A percentile compares a stretch with the other conserved stretches of the same genome.
These are phyloP conservation scores for Backusella psychrophila DNA, from an alignment of 192 early-diverging fungal genomes.

Conservation along the genomic window DNA sequence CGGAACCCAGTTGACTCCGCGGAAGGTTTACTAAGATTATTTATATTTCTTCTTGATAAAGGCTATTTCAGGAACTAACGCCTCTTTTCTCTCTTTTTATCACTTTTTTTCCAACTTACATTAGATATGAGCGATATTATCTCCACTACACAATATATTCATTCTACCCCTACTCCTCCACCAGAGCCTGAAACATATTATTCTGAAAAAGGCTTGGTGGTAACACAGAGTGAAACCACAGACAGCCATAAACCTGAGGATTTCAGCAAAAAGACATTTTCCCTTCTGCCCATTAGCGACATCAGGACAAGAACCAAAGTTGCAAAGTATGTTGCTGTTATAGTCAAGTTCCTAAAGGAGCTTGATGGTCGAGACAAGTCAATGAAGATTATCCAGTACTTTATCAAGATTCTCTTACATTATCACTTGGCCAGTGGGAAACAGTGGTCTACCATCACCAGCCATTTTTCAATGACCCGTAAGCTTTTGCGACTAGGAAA, in stretches of 20 bases:
- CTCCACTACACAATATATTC: background rate
- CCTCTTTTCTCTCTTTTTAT: constrained; percentile 3
- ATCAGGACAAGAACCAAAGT: background rate
- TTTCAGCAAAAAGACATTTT: background rate
- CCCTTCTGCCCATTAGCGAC: background rate
- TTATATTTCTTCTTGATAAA: background rate
- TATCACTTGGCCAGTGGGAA: constrained; percentile 30
- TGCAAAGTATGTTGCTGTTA: constrained; percentile 23
- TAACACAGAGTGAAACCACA: background rate
- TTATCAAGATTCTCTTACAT: constrained; percentile 69
- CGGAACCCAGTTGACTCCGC: background rate
- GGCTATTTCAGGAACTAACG: background rate
- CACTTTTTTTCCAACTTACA: background rate
- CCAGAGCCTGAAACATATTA: background rate
- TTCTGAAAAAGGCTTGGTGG: background rate
- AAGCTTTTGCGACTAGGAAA: constrained; percentile 74
- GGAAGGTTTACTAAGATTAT: background rate
- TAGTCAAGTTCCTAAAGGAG: constrained; percentile 62
- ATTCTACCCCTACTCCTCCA: constrained; percentile 14
- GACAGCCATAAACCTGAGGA: no score
- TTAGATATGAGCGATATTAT: background rate
- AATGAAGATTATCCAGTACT: constrained; percentile 77
- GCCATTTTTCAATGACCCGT: constrained; percentile 71
- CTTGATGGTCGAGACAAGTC: constrained; percentile 86
- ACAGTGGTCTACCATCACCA: constrained; percentile 47